These are phyloP conservation scores for Amylostereum areolatum DNA, from an alignment of 1,284 basidiomycete genomes.

Conservation along the genomic window DNA sequence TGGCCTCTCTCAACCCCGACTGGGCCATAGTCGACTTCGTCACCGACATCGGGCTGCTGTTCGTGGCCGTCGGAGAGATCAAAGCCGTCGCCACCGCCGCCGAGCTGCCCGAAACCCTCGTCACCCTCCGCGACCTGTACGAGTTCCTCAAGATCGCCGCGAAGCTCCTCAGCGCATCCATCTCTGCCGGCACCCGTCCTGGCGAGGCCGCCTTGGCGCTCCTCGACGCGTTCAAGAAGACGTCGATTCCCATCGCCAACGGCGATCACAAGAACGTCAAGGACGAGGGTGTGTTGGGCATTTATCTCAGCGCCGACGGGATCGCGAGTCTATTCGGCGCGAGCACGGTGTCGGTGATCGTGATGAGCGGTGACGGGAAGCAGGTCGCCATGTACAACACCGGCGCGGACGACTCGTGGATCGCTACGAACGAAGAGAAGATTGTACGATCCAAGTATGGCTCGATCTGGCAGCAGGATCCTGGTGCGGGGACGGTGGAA, in stretches of 20 bases:
- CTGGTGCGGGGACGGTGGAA: too few species aligned
- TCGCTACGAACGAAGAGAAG: too few species aligned
- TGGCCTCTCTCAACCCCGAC: background rate
- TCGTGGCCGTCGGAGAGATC: background rate
- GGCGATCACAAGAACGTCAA: constrained; percentile 1
- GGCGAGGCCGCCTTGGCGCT: background rate
- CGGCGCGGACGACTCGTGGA: too few species aligned
- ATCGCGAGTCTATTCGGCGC: background rate
- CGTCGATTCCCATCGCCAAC: background rate
- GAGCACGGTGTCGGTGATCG: constrained; percentile 1
- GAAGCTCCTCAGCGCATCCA: background rate
- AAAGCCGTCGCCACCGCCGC: background rate
- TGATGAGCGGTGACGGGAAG: constrained; percentile 4
- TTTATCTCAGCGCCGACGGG: constrained; percentile 1
- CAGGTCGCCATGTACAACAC: constrained; percentile 3
- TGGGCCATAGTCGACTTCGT: constrained; percentile 2
- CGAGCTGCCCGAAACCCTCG: background rate
- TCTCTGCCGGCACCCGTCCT: background rate
- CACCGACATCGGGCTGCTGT: background rate
- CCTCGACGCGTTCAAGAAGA: constrained; percentile 2
- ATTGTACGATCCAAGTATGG: too few species aligned
- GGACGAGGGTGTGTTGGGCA: background rate
- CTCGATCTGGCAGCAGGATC: too few species aligned
- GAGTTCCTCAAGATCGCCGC: background rate
- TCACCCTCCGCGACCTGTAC: constrained; percentile 1